Evolutionary conservation across 2,329 filamentous ascomycete species (phyloP), one percentile per base, ranked within the genome.

Genomic region (Aspergillus spinulosporus): DNA sequence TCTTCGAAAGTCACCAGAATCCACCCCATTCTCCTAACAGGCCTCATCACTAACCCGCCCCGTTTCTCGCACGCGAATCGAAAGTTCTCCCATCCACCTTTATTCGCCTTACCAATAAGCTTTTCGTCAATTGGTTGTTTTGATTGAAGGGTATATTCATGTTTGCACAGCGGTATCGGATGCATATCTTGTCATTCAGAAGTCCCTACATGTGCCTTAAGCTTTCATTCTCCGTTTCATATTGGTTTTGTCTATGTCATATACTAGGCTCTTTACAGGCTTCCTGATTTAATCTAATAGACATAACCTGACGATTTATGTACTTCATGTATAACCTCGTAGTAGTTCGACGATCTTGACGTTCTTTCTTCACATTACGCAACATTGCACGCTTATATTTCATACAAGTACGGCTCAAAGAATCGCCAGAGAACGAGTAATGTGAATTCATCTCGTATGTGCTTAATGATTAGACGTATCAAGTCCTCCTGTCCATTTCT

Each of bases 1-100:
- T 97, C 49, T 88, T 97, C 59, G 90, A 92, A 67, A 89, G 89
- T 61, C 87, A 92, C 67, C 43, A 45, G 4, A 45, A 45, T n/a
- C 59, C 62, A 6, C 64, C 67, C 6, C 63, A 59, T 9, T 43
- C 52, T 54, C 45, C 43, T 28, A 54, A 52, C 39, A 42, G 57
- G 21, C 53, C 34, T 37, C 34, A 49, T n/a, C 56, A 47, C 47
- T 55, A 48, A 5, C n/a, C 11, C 36, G 11, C n/a, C 7, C 26
- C 15, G 12, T 36, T 6, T 15, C 11, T 49, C 49, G 14, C 15
- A 48, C 26, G 44, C 43, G 44, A 36, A 54, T 43, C 26, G 36
- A 43, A 40, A 21, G 21, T 21, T 21, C 21, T 21, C 5, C 36
- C n/a, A 11, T 3, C 21, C n/a, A 11, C 8, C 14, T 4, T 40